A percentile compares a stretch with the other conserved stretches of the same genome.
These are phyloP conservation scores for Lophiostoma macrostomum DNA, from an alignment of 495 filamentous ascomycete species.

Conservation along the genomic window DNA sequence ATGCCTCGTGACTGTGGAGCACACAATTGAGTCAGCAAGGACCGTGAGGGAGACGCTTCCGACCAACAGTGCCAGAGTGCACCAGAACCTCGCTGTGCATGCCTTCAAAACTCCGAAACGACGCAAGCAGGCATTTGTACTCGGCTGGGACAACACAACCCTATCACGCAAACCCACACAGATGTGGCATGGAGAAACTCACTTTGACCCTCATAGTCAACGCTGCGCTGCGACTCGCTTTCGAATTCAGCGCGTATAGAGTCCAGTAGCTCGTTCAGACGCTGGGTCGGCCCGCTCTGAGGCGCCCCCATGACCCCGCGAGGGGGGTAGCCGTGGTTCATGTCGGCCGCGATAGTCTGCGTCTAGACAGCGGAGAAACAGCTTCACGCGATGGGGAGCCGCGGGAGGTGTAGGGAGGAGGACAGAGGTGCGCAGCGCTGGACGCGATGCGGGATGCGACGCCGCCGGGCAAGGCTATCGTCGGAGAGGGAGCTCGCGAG, in stretches of 20 bases:
- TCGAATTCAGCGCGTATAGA: slow-evolving; percentile 90
- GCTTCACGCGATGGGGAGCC: not conserved
- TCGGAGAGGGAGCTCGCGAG: slow-evolving; percentile 17
- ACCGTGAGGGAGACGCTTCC: too few relatives aligned
- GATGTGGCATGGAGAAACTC: slow-evolving; percentile 49
- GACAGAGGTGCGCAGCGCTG: not conserved
- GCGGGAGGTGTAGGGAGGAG: not conserved
- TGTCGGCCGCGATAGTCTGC: slow-evolving; percentile 48
- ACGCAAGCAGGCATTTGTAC: too few relatives aligned
- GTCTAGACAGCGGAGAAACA: not conserved
- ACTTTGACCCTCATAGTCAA: slow-evolving; percentile 88
- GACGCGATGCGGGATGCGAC: slow-evolving; percentile 10
- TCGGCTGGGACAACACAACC: too few relatives aligned
- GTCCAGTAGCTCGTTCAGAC: slow-evolving; percentile 86
- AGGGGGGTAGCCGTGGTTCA: slow-evolving; percentile 68
- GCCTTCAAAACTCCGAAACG: too few relatives aligned
- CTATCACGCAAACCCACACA: too few relatives aligned
- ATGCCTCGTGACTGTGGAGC: slow-evolving; percentile 68
- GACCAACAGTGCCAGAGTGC: not conserved
- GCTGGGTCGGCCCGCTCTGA: slow-evolving; percentile 48
- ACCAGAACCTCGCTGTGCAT: too few relatives aligned
- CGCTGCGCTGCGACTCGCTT: slow-evolving; percentile 66
- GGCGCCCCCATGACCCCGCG: slow-evolving; percentile 80
- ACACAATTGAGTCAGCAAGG: slow-evolving; percentile 9
- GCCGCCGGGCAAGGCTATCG: slow-evolving; percentile 1